phyloP scores from a whole-genome alignment of 148 eudicot species.

The Suaeda aralocaspica region DNA sequence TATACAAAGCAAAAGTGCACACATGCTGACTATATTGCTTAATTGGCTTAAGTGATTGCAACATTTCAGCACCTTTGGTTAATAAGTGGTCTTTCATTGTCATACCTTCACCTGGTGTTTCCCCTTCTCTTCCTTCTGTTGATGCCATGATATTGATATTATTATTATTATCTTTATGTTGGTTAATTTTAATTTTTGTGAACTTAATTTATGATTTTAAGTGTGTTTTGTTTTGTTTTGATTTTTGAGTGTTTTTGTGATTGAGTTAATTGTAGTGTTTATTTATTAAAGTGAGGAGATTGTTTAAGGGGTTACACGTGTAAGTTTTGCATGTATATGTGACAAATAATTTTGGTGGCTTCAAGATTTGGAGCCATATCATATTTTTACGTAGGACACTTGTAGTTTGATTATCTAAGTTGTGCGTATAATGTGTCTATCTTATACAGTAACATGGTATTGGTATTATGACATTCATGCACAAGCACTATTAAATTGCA shows the following conservation, averaged over 20 bases:
- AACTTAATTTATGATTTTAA: too few species aligned
- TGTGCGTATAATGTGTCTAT: neutral
- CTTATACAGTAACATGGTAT: too few species aligned
- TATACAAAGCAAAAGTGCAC: conserved; percentile 53
- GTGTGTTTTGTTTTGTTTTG: neutral
- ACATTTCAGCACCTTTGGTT: conserved; percentile 51
- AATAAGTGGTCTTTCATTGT: conserved; percentile 36
- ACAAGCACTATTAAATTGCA: neutral
- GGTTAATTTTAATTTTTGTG: neutral
- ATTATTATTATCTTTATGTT: neutral
- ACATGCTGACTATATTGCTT: conserved; percentile 46
- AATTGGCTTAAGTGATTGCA: conserved; percentile 57
- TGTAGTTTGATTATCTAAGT: neutral
- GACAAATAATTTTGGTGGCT: neutral
- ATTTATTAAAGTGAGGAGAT: neutral
- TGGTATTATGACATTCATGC: neutral
- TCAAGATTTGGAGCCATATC: conserved; percentile 6
- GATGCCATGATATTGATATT: conserved; percentile 9
- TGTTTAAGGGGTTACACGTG: conserved; percentile 14
- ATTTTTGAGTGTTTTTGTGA: neutral
- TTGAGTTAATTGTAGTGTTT: neutral
- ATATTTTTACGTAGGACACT: conserved; percentile 7
- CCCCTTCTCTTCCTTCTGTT: conserved; percentile 23
- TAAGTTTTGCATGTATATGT: neutral
- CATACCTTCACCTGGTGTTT: conserved; percentile 55